A percentile compares a stretch with the other conserved stretches of the same genome.
These are phyloP conservation scores for Monocercomonoides exilis DNA, from an alignment of 78 protist species.

Conservation along the genomic window DNA sequence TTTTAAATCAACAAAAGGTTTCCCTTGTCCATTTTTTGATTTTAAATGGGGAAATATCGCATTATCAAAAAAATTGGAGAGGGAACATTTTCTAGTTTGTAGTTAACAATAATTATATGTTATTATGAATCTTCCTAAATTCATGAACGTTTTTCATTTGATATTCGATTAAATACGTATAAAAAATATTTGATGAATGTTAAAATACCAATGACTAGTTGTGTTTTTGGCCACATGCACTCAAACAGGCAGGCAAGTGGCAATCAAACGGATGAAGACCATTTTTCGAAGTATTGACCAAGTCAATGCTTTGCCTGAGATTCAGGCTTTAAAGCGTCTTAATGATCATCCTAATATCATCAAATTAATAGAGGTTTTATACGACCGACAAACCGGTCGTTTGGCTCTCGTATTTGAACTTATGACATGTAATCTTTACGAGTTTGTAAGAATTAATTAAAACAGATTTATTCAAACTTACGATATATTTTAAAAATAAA, in stretches of 20 bases:
- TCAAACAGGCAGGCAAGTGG: constrained; percentile 50
- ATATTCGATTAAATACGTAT: no score
- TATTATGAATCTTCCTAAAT: background rate
- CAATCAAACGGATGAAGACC: constrained; percentile 77
- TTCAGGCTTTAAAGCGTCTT: constrained; percentile 70
- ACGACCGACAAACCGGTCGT: constrained; percentile 50
- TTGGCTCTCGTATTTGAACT: constrained; percentile 79
- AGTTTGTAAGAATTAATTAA: constrained; percentile 62
- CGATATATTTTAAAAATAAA: background rate
- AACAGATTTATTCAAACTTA: background rate
- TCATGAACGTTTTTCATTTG: background rate
- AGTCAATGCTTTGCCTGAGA: constrained; percentile 68
- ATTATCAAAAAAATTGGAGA: constrained; percentile 70
- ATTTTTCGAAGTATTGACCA: constrained; percentile 28
- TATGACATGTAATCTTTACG: constrained; percentile 78
- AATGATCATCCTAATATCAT: constrained; percentile 64
- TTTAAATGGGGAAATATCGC: constrained; percentile 40
- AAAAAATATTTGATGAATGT: no score
- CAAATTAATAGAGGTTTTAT: constrained; percentile 62
- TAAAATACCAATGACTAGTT: no score
- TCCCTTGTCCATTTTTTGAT: no score
- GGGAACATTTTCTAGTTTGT: constrained; percentile 68
- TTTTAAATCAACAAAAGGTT: no score
- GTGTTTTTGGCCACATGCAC: constrained; percentile 69
- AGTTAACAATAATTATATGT: background rate